Base-by-base conservation (phyloP, 2,329 filamentous ascomycete species). In the Botrytis pseudocinerea region DNA sequence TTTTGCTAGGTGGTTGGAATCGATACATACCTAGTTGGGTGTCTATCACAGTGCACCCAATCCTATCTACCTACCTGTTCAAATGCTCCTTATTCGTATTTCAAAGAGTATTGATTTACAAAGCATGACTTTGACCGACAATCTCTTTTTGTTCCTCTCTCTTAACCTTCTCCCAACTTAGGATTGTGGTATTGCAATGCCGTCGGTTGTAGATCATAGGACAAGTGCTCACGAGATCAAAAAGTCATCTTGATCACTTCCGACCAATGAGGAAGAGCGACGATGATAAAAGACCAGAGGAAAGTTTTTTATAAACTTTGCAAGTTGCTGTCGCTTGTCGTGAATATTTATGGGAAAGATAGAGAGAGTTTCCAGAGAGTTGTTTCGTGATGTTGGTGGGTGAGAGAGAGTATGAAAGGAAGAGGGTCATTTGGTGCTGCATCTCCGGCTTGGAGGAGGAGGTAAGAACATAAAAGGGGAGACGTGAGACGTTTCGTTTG, bases 191-290 rank as follows among this genome's bases (percentile, higher is more conserved):
- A 18, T 63, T n/a, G 25, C 38, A 62, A 40, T 40, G 35, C 60
- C 20, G 18, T 62, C 35, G 7, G 8, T 62, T 25, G 14, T n/a
- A 42, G 60, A 62, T 62, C 60, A 62, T n/a, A 62, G 35, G 60
- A n/a, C 60, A 42, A 62, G 38, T n/a, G 60, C 35, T 62, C 35
- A 62, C 60, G 35, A 42, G 60, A 62, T 62, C 60, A 62, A 20
- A 16, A 62, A 42, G 38, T 62, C 14, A 35, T 62, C 60, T 62
- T 42, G 59, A 62, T n/a, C 14, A 40, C 25, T 62, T 10, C 60
- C 25, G 38, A 62, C 60, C 60, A 62, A 62, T 28, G 10, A 22
- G 18, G 5, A 63, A 20, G 14, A 20, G 16, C 38, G 25, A 57
- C 14, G n/a, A 28, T 57, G 6, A 9, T 9, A 28, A 18, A 57